Evolutionary conservation across 805 yeast genomes (phyloP).

Genomic region (Ogataea naganishii): DNA sequence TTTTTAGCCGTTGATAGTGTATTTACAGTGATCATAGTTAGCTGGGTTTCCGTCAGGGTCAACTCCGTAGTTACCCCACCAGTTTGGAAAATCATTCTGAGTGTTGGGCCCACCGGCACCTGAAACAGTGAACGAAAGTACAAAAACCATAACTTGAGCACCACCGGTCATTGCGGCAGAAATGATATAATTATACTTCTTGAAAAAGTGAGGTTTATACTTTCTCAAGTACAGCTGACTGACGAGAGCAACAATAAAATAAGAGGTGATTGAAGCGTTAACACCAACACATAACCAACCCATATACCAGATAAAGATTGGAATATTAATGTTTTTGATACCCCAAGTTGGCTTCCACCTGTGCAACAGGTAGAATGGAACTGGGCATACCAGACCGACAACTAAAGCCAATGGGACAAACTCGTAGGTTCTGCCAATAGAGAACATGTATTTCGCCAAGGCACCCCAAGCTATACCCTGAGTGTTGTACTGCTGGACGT

Average conservation of each 20-base stretch:
- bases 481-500: conserved; percentile 26
- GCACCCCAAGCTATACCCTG: conserved; percentile 27
- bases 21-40: conserved; percentile 8
- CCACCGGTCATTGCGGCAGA: conserved; percentile 46
- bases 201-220: conserved; percentile 17
- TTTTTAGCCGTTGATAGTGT: conserved; percentile 2
- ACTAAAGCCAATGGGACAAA: conserved; percentile 21
- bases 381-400: conserved; percentile 19
- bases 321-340: conserved; percentile 15
- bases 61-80: conserved; percentile 22
- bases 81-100: conserved; percentile 20
- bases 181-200: conserved; percentile 41
- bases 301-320: conserved; percentile 22
- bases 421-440: conserved; percentile 19
- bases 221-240: conserved; percentile 18
- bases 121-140: conserved; percentile 22
- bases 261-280: conserved; percentile 21
- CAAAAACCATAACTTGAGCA: conserved; percentile 22
- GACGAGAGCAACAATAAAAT: conserved; percentile 18
- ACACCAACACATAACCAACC: conserved; percentile 26
- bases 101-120: conserved; percentile 25
- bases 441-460: conserved; percentile 22
- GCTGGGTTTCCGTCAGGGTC: conserved; percentile 3
- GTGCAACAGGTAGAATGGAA: conserved; percentile 21
- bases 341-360: conserved; percentile 22